phyloP scores from a whole-genome alignment of 2,329 filamentous ascomycete genomes.

The Delphinella strobiligena region DNA sequence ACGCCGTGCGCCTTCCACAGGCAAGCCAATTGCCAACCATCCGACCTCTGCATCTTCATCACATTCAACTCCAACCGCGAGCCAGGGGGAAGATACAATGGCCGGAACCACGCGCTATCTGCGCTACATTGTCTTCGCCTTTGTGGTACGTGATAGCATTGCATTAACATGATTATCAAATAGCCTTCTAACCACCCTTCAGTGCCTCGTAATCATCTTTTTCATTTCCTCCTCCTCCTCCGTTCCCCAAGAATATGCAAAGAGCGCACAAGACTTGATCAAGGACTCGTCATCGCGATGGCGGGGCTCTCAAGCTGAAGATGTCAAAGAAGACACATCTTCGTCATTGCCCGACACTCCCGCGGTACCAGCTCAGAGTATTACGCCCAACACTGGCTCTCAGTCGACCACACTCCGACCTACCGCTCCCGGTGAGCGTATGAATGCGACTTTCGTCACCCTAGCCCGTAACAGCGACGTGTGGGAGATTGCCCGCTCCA shows the following conservation, averaged over 20 bases:
- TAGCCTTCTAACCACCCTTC: conserved; percentile 2
- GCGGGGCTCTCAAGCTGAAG: conserved; percentile 14
- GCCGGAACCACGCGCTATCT: conserved; percentile 61
- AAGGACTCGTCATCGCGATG: conserved; percentile 18
- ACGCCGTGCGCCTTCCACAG: neutral
- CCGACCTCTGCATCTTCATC: neutral
- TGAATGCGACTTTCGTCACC: conserved; percentile 97
- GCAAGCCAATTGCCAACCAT: neutral
- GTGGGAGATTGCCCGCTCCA: conserved; percentile 94
- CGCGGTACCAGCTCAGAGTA: conserved; percentile 10
- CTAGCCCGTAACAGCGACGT: conserved; percentile 85
- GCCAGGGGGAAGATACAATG: conserved; percentile 35
- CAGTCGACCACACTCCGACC: conserved; percentile 26
- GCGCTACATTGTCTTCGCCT: conserved; percentile 63
- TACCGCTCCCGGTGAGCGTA: conserved; percentile 55
- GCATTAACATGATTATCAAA: neutral
- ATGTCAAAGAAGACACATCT: conserved; percentile 6
- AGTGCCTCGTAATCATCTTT: conserved; percentile 63
- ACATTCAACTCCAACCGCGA: neutral
- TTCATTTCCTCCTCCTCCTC: conserved; percentile 58
- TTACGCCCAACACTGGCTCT: conserved; percentile 20
- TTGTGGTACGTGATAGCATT: conserved; percentile 52
- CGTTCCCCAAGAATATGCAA: conserved; percentile 19
- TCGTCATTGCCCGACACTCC: neutral
- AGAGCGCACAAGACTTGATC: conserved; percentile 22